Base-by-base conservation (phyloP, 2,329 filamentous ascomycete species). In the Didymella lethalis region DNA sequence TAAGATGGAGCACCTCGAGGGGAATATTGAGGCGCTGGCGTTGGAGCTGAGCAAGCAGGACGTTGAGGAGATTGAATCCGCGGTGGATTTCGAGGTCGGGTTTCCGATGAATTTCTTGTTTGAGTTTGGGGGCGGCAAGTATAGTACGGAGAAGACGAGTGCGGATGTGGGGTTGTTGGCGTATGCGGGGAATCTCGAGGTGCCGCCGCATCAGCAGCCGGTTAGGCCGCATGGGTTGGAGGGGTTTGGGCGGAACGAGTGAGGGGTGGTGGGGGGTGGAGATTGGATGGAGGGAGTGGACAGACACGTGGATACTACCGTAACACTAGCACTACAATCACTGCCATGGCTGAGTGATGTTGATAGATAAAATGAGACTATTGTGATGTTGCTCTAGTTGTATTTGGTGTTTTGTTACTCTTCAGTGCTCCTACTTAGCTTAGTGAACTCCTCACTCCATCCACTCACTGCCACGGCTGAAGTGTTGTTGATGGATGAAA, bases 1-100 rank as follows among this genome's bases (percentile, higher is more conserved):
- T n/a, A 92, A 88, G 67, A 74, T 91, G 8, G 86, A 89, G 43
- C 90, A 93, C 71, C 77, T 93, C 48, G 85, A 87, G 84, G 84
- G 80, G 16, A 88, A 87, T 66, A 85, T 89, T 57, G 78, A 83
- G 66, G 85, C 84, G 0, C 66, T 89, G 54, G 78, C 70, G 4
- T 69, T 88, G 32, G 64, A 71, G 25, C 73, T 88, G 48, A 81
- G 80, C 0, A 75, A 81, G 0, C 80, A 84, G 7, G 84, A 89
- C 52, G 77, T 88, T 8, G 72, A 77, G 28, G 80, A 83, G 60
- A 84, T 89, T 57, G 86, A 89, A 61, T 71, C 69, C 2, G 81
- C 83, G 12, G 54, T 56, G 3, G 69, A 78, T 5, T 89, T 89
- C 63, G 82, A 88, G 20, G 32, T 81, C 28, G 86, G 86, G 0